These are phyloP conservation scores for Didymella lethalis DNA, from an alignment of 2,329 filamentous ascomycete genomes.

Conservation along the genomic window DNA sequence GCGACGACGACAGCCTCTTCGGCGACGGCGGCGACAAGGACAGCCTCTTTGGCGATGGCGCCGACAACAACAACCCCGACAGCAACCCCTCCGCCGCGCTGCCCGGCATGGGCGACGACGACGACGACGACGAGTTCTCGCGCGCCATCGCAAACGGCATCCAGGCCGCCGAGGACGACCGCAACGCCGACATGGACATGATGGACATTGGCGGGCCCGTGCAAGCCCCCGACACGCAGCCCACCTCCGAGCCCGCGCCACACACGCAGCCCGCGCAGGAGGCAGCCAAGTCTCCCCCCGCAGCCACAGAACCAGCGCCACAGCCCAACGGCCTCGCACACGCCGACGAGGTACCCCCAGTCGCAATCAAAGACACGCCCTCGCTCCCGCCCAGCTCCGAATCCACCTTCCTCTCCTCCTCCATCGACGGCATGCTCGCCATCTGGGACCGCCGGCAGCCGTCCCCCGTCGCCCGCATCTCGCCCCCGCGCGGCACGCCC, in stretches of 20 bases:
- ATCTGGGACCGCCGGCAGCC: slow-evolving; percentile 88
- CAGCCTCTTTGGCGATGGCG: slow-evolving; percentile 85
- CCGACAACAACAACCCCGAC: slow-evolving; percentile 42
- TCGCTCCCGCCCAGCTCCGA: slow-evolving; percentile 52
- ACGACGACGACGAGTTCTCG: slow-evolving; percentile 71
- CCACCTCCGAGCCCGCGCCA: not conserved
- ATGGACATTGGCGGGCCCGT: slow-evolving; percentile 55
- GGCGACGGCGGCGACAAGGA: slow-evolving; percentile 73
- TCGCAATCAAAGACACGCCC: slow-evolving; percentile 24
- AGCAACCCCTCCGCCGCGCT: slow-evolving; percentile 54
- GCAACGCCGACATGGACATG: slow-evolving; percentile 56
- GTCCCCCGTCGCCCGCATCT: slow-evolving; percentile 80
- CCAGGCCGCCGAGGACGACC: slow-evolving; percentile 56
- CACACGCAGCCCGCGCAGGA: not conserved
- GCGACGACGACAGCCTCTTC: slow-evolving; percentile 82
- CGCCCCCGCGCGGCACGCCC: slow-evolving; percentile 76
- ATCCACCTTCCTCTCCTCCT: slow-evolving; percentile 84
- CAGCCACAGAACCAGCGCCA: slow-evolving; percentile 21
- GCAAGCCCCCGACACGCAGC: slow-evolving; percentile 46
- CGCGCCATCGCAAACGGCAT: slow-evolving; percentile 69
- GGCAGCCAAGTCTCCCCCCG: slow-evolving; percentile 12
- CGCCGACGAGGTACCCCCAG: slow-evolving; percentile 53
- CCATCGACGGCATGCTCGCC: slow-evolving; percentile 86
- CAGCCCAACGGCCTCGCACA: slow-evolving; percentile 60
- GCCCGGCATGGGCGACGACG: slow-evolving; percentile 76